Evolutionary conservation across 1,139 yeast species (phyloP).

Genomic region (Blastobotrys persicus): DNA sequence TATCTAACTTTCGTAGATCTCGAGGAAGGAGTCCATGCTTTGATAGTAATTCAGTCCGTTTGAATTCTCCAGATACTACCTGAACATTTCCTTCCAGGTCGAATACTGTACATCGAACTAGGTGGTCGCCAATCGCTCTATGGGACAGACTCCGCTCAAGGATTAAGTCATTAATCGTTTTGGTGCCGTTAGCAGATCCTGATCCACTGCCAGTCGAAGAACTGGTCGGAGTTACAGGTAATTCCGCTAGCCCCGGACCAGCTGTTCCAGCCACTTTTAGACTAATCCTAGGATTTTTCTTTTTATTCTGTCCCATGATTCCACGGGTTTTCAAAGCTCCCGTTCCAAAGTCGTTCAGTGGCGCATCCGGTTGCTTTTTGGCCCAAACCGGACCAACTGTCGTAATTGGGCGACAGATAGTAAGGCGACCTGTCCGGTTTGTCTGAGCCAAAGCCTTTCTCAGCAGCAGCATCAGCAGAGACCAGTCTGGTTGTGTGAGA

Average conservation of each 20-base stretch:
- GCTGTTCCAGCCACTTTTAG: background rate
- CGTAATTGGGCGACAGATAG: background rate
- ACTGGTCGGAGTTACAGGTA: background rate
- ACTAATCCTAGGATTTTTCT: background rate
- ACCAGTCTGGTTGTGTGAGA: background rate
- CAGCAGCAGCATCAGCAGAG: conserved; percentile 3
- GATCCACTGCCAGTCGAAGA: background rate
- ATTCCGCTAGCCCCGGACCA: background rate
- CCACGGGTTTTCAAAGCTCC: background rate
- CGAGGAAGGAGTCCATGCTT: conserved; percentile 78
- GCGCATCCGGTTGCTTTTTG: background rate
- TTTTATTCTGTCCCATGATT: background rate
- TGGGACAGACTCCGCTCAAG: conserved; percentile 35
- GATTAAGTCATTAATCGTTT: conserved; percentile 29
- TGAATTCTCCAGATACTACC: conserved; percentile 73
- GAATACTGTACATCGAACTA: conserved; percentile 68
- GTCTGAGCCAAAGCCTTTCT: conserved; percentile 5
- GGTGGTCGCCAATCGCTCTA: conserved; percentile 36
- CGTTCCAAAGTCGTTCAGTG: background rate
- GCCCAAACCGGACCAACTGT: background rate
- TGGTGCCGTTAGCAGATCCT: background rate
- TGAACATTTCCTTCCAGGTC: conserved; percentile 69
- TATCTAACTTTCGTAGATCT: conserved; percentile 82
- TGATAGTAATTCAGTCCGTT: conserved; percentile 69
- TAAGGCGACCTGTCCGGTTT: background rate